Evolutionary conservation across 2,329 filamentous ascomycete species (phyloP).

Genomic region (Diplodia sapinea): DNA sequence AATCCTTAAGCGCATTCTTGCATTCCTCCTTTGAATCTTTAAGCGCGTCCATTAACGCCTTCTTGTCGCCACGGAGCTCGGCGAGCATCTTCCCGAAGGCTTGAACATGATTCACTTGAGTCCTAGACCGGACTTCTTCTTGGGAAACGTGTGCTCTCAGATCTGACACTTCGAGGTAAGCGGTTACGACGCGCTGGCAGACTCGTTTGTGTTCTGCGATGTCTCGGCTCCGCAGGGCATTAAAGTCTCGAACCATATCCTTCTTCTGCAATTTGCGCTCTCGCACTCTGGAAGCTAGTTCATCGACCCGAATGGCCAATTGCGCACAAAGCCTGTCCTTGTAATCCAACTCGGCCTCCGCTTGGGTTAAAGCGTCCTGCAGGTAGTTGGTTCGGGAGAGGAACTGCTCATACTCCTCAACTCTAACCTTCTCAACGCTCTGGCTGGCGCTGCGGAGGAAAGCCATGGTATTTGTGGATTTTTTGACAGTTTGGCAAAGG

Average conservation of each 20-base stretch:
- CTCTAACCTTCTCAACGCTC: not conserved
- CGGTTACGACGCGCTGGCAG: too few species aligned
- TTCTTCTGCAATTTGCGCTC: not conserved
- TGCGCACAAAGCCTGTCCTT: not conserved
- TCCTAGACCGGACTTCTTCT: too few species aligned
- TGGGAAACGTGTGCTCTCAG: too few species aligned
- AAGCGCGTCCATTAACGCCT: not conserved
- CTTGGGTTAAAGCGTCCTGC: not conserved
- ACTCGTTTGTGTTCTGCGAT: too few species aligned
- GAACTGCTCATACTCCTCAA: not conserved
- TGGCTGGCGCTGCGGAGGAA: not conserved
- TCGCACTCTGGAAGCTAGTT: not conserved
- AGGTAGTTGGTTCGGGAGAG: not conserved
- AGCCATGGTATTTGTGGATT: not conserved
- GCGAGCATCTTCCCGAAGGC: too few species aligned
- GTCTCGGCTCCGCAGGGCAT: too few species aligned
- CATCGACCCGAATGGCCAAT: too few species aligned
- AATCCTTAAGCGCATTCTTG: not conserved
- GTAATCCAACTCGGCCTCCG: not conserved
- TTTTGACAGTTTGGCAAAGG: not conserved
- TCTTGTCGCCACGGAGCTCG: too few species aligned
- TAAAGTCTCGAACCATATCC: too few species aligned
- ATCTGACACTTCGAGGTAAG: too few species aligned
- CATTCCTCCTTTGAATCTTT: not conserved
- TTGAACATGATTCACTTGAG: too few species aligned